These are phyloP conservation scores for Aureobasidium sp. DNA, from an alignment of 2,329 filamentous ascomycete species.

Conservation along the genomic window DNA sequence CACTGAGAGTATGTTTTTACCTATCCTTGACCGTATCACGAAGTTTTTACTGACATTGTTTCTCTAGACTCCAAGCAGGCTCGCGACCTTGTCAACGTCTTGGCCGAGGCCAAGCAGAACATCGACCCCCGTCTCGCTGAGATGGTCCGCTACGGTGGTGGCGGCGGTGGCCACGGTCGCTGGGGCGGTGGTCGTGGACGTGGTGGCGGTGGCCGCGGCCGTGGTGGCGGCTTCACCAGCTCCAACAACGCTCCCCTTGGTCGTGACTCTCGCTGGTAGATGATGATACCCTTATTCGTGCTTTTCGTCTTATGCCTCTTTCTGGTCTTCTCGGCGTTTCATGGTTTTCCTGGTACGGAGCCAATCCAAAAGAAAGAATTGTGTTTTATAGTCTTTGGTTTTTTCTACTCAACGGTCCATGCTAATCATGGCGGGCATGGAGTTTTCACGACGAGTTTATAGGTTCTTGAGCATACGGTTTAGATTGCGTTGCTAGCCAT, in stretches of 20 bases:
- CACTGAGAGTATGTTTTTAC: slow-evolving; percentile 79
- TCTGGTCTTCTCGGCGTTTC: slow-evolving; percentile 1
- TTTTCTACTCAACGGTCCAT: background rate
- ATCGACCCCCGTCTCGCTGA: slow-evolving; percentile 92
- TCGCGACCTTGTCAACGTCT: slow-evolving; percentile 88
- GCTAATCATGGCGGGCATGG: slow-evolving; percentile 5
- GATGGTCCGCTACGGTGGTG: slow-evolving; percentile 89
- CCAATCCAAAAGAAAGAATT: background rate
- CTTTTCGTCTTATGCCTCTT: background rate
- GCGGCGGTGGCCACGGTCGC: slow-evolving; percentile 62
- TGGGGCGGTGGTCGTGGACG: slow-evolving; percentile 57
- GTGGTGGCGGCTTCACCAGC: slow-evolving; percentile 41
- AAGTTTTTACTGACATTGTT: slow-evolving; percentile 26
- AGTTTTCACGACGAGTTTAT: background rate
- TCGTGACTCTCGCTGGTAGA: slow-evolving; percentile 52
- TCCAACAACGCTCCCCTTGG: slow-evolving; percentile 54
- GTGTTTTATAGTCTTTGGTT: background rate
- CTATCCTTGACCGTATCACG: slow-evolving; percentile 10
- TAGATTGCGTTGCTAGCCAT: slow-evolving; percentile 6
- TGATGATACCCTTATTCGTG: slow-evolving; percentile 17
- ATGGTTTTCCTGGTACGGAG: background rate
- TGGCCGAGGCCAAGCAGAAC: slow-evolving; percentile 95
- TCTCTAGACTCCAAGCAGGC: slow-evolving; percentile 54
- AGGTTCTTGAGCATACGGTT: background rate
- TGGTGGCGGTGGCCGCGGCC: slow-evolving; percentile 33